Evolutionary conservation across 2,329 filamentous ascomycete species (phyloP), one percentile per base, ranked within the genome.

Genomic region (Epicoccum nigrum): DNA sequence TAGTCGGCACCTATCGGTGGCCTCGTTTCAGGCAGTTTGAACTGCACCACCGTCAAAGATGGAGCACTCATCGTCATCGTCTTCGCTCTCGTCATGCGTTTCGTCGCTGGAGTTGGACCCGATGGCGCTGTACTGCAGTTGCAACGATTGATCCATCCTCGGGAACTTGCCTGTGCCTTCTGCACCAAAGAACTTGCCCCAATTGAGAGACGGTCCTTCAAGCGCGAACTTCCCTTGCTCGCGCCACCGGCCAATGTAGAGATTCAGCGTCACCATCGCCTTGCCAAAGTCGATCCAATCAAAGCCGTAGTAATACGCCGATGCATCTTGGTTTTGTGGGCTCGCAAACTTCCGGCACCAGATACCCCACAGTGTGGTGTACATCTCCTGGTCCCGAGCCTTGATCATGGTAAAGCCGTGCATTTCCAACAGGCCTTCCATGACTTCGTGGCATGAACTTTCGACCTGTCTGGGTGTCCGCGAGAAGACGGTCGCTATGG

Each of bases 211-310:
- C 9, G 56, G 56, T 3, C 67, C 65, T 15, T 56, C 51, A 34
- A 68, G 47, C 19, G 64, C 55, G 30, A 64, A 59, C 19, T 41
- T 46, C 4, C 63, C 62, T 45, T 70, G 65, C 51, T 58, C 58
- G 20, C 64, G 61, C 56, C 60, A 69, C 35, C 67, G 40, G 9
- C 66, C 66, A 37, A 70, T 68, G 47, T 62, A 70, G 20, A 68
- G 31, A 16, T 68, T 70, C 13, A 70, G 52, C 45, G 62, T 63
- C 12, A 63, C 53, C 25, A 69, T 53, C 13, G 68, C 63, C 27
- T 64, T 63, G 33, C 51, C 48, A 2, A 68, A 27, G 7, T 64
- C 59, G 11, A 48, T 30, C 50, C 38, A 51, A 30, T 47, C 43
- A 49, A 66, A 68, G 15, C 57, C 60, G 37, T 64, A 69, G 48